These are phyloP conservation scores for Anacardium occidentale DNA, from an alignment of 345 rosid genomes.

Conservation along the genomic window DNA sequence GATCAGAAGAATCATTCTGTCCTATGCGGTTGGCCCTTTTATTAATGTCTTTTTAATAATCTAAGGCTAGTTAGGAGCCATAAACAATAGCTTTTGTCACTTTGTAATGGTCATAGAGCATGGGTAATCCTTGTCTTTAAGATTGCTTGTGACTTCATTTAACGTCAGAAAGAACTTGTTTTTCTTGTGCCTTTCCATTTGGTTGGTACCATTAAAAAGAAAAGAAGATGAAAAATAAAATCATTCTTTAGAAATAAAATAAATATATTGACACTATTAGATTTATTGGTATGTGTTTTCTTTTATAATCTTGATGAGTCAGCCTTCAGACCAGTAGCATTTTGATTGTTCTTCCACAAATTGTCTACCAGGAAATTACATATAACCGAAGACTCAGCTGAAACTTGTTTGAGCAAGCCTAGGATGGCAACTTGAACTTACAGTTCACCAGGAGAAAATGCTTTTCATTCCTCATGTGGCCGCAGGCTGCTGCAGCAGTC, in stretches of 20 bases:
- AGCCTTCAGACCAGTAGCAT: no score
- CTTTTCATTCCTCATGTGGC: not conserved
- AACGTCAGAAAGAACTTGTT: not conserved
- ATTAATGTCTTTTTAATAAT: not conserved
- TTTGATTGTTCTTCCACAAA: not conserved
- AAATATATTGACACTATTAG: no score
- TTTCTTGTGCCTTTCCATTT: not conserved
- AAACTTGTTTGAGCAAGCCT: not conserved
- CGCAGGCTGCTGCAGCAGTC: not conserved
- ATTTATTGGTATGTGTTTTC: no score
- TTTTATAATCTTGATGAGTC: no score
- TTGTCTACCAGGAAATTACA: not conserved
- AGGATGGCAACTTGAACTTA: not conserved
- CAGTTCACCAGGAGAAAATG: not conserved
- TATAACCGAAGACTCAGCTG: not conserved
- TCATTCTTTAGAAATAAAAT: no score
- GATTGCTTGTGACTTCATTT: not conserved
- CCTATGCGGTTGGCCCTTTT: not conserved
- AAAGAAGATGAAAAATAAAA: no score
- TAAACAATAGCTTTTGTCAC: not conserved
- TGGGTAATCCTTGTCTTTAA: not conserved
- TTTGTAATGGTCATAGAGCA: not conserved
- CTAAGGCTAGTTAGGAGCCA: not conserved
- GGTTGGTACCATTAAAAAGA: no score
- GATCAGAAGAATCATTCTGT: not conserved